Percentiles rank a stretch among this genome's conserved stretches.
Evolutionary conservation across 2,329 filamentous ascomycete species (phyloP).

Genomic region (Harringtonia aguacate): DNA sequence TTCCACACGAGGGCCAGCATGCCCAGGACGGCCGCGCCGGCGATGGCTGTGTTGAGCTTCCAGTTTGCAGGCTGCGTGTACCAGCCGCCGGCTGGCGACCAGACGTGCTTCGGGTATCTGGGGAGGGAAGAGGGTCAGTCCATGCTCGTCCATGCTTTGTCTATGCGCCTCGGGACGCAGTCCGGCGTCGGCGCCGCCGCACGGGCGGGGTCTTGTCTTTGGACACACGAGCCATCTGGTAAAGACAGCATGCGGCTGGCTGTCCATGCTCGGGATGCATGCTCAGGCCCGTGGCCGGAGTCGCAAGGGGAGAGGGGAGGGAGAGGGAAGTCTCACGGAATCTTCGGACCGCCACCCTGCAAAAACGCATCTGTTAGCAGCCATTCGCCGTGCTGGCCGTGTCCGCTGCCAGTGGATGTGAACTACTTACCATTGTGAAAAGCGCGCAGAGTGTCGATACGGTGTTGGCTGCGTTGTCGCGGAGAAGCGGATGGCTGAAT

Average conservation of each 20-base stretch:
- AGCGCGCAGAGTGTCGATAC: too few relatives aligned
- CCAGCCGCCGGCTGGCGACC: conserved; percentile 97
- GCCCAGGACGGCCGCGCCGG: conserved; percentile 37
- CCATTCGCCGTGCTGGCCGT: neutral
- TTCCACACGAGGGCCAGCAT: conserved; percentile 57
- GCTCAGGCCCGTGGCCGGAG: too few relatives aligned
- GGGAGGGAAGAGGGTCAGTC: neutral
- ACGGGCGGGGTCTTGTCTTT: too few relatives aligned
- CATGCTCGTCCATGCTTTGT: neutral
- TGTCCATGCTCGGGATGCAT: too few relatives aligned
- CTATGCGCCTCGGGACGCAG: neutral
- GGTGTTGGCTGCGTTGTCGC: too few relatives aligned
- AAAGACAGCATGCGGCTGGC: too few relatives aligned
- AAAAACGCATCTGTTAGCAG: conserved; percentile 28
- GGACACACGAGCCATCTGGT: too few relatives aligned
- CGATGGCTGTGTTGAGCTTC: conserved; percentile 66
- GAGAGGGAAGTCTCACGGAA: conserved; percentile 35
- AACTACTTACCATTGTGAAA: too few relatives aligned
- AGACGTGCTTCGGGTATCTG: conserved; percentile 97
- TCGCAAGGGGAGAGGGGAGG: neutral
- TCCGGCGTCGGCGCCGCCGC: too few relatives aligned
- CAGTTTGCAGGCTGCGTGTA: conserved; percentile 92
- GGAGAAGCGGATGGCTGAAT: too few relatives aligned
- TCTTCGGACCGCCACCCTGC: conserved; percentile 64
- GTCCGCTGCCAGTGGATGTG: too few relatives aligned